phyloP scores from a whole-genome alignment of 331 rosid species.

The Acacia concinna region DNA sequence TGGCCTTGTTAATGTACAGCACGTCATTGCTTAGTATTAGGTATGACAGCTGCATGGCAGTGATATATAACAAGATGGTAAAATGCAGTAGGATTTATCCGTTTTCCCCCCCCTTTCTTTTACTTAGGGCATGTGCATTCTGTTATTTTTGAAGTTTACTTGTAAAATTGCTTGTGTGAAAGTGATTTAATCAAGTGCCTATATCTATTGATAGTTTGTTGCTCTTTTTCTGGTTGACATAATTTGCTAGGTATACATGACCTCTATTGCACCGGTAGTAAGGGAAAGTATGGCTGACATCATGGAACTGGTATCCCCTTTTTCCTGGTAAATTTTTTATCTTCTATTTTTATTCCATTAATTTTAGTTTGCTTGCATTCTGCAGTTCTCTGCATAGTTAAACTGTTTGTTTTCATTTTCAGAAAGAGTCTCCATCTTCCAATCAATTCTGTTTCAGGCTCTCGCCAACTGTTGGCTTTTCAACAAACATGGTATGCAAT shows the following conservation, averaged over 20 bases:
- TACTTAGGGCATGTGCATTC: conserved; percentile 3
- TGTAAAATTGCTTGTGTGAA: background rate
- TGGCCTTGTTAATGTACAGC: conserved; percentile 20
- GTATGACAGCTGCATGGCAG: conserved; percentile 14
- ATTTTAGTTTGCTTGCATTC: conserved; percentile 11
- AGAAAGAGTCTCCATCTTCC: conserved; percentile 63
- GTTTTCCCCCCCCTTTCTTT: background rate
- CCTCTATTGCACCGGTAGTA: conserved; percentile 46
- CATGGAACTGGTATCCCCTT: conserved; percentile 79
- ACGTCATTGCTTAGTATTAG: conserved; percentile 10
- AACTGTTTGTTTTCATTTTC: conserved; percentile 37
- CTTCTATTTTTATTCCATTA: conserved; percentile 27
- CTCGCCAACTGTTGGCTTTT: conserved; percentile 59
- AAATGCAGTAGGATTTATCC: background rate
- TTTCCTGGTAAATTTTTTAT: conserved; percentile 54
- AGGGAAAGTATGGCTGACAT: conserved; percentile 46
- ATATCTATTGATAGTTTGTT: conserved; percentile 23
- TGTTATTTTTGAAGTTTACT: conserved; percentile 1
- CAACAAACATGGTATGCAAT: conserved; percentile 72
- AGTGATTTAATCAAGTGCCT: background rate
- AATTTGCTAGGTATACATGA: conserved; percentile 64
- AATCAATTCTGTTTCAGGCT: conserved; percentile 82
- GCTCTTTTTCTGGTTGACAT: conserved; percentile 31
- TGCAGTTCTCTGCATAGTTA: conserved; percentile 3
- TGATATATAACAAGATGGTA: conserved; percentile 12